Percentiles rank a stretch among this genome's conserved stretches.
phyloP scores from a whole-genome alignment of 371 early-diverging fungal genomes.

The Lichtheimia corymbifera region DNA sequence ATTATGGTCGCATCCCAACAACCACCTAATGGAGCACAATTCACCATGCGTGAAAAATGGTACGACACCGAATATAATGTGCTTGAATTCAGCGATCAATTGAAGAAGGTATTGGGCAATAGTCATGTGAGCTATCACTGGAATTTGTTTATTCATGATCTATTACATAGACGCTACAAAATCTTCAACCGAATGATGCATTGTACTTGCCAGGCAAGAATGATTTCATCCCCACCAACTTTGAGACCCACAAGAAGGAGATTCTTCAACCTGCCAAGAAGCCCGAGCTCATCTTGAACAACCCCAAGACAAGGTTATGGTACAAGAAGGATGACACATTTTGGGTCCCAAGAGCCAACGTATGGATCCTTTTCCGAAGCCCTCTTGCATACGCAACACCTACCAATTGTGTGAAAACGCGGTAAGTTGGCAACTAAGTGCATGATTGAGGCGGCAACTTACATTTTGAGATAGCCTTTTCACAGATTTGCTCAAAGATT shows the following conservation, averaged over 20 bases:
- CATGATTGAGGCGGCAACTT: background rate
- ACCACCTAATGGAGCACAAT: conserved; percentile 48
- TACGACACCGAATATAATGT: conserved; percentile 86
- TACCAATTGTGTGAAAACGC: conserved; percentile 52
- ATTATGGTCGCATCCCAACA: conserved; percentile 47
- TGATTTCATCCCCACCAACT: conserved; percentile 81
- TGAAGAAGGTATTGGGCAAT: conserved; percentile 54
- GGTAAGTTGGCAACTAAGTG: conserved; percentile 13
- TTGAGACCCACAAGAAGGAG: conserved; percentile 57
- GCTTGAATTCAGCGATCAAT: conserved; percentile 52
- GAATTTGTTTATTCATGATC: background rate
- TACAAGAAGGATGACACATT: conserved; percentile 93
- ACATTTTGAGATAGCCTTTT: conserved; percentile 48
- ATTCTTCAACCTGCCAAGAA: conserved; percentile 32
- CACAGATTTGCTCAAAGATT: conserved; percentile 78
- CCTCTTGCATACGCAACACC: conserved; percentile 68
- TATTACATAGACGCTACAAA: conserved; percentile 43
- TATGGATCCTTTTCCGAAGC: conserved; percentile 58
- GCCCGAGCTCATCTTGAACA: conserved; percentile 66
- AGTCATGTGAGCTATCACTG: background rate
- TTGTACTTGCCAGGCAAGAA: conserved; percentile 78
- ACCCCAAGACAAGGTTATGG: conserved; percentile 77
- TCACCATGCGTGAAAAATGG: conserved; percentile 66
- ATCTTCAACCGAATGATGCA: conserved; percentile 48
- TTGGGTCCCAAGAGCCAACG: conserved; percentile 77